Base-by-base conservation (phyloP, 208 protist species). In the Lotmaria passim region DNA sequence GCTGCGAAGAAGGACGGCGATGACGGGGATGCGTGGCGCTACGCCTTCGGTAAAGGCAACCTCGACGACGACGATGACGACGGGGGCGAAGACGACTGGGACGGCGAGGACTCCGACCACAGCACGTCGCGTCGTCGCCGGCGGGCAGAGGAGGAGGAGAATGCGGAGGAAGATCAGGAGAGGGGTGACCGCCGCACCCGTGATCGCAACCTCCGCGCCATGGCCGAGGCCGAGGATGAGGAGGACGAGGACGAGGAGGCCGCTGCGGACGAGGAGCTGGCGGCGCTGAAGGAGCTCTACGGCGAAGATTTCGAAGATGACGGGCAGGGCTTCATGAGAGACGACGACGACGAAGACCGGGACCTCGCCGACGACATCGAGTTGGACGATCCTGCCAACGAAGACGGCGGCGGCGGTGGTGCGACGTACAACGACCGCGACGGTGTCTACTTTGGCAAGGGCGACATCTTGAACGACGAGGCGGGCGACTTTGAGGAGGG, bases 271-370 rank as follows among this genome's bases (percentile, higher is more conserved):
- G 92, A 93, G 72, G 92, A 96, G 55, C 77, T 90, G 10, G 89
- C 78, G 15, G 90, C 92, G 21, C 70, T 96, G 57, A 76, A 80
- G 34, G 87, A 95, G 71, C 85, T 96, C 73, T 96, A 96, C 79
- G 92, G 92, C 34, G 89, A 91, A 23, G 92, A 94, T 77, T 95
- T 93, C 52, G 89, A 93, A 15, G 82, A 88, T 31, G 85, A 91
- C 61, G 87, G 69, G n/a, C 80, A 78, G 14, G 82, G 73, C 51
- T 61, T 71, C 7, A 41, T 81, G 0, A 74, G 60, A 1, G 76
- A 68, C 23, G 75, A 83, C 6, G 82, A 82, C 19, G 83, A 83
- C 28, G 82, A 85, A 15, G 88, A 94, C 56, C 73, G 75, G 2
- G 82, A 85, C n/a, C 66, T 89, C 46, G 75, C 81, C 50, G 84